Conservation (phyloP, 2,329 filamentous ascomycete genomes). For the Polychaeton citri region DNA sequence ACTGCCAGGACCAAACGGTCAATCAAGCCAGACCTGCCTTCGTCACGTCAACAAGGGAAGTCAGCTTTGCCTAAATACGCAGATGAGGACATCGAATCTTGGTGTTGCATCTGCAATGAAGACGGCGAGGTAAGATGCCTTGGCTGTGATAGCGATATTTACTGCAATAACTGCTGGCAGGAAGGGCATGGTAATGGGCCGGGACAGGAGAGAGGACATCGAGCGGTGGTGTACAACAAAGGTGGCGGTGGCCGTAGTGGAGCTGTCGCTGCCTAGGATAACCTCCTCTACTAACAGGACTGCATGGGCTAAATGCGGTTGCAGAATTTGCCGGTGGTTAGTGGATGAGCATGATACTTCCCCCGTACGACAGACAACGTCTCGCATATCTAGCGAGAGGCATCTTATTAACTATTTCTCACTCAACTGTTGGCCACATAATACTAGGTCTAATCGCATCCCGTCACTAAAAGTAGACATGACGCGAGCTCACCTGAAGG, state of each 20-base stretch:
- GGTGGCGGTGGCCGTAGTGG: constrained; percentile 41
- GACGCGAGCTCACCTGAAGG: no score
- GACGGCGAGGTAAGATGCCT: constrained; percentile 61
- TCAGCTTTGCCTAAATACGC: constrained; percentile 32
- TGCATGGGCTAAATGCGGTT: no score
- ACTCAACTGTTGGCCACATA: no score
- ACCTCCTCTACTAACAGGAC: no score
- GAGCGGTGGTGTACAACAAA: constrained; percentile 34
- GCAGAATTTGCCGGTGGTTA: no score
- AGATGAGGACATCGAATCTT: constrained; percentile 60
- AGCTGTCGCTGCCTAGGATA: constrained; percentile 6
- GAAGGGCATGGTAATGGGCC: constrained; percentile 64
- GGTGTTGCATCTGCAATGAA: constrained; percentile 74
- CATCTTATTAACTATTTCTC: no score
- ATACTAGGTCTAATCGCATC: no score
- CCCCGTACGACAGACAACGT: no score
- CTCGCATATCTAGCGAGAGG: no score
- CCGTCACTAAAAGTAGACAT: no score
- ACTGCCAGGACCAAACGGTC: constrained; percentile 19
- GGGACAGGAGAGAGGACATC: constrained; percentile 57
- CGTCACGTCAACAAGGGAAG: constrained; percentile 12
- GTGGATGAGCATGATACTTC: no score
- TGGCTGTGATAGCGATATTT: constrained; percentile 58
- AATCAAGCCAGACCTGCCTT: constrained; percentile 5
- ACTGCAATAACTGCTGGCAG: constrained; percentile 66